Evolutionary conservation across 129 eudicot species (phyloP).

Genomic region (Arctium minus): DNA sequence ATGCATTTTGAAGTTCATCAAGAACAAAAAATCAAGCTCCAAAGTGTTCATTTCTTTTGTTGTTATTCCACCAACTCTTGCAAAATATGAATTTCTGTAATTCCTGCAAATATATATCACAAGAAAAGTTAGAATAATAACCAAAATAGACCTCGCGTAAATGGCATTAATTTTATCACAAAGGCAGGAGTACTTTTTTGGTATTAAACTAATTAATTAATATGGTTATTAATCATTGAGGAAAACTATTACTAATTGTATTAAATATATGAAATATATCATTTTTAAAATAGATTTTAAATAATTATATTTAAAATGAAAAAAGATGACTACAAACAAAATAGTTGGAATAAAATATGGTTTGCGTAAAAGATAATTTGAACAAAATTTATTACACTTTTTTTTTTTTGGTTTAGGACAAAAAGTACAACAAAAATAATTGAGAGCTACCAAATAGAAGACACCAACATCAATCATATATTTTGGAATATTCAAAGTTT

Average conservation of each 20-base stretch:
- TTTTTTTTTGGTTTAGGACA: background rate
- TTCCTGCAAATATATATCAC: conserved; percentile 55
- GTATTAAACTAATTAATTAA: background rate
- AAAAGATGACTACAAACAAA: background rate
- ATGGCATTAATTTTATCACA: background rate
- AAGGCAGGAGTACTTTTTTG: background rate
- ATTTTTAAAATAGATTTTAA: background rate
- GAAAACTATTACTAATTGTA: too few relatives aligned
- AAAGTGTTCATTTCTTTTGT: conserved; percentile 74
- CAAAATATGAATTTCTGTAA: conserved; percentile 91
- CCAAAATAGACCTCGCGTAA: background rate
- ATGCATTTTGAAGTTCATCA: conserved; percentile 89
- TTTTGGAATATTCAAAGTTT: background rate
- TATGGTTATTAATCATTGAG: background rate
- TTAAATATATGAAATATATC: background rate
- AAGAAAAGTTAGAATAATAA: conserved; percentile 12
- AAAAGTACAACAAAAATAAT: background rate
- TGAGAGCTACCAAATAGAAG: conserved; percentile 14
- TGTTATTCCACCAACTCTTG: conserved; percentile 83
- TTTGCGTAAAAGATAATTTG: background rate
- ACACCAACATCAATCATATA: conserved; percentile 7
- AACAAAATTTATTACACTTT: background rate
- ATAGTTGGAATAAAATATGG: background rate
- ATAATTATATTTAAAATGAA: background rate
- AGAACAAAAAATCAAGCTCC: conserved; percentile 77